Evolutionary conservation across 495 filamentous ascomycete species (phyloP), one percentile per base, ranked within the genome.

Genomic region (Polyplosphaeria fusca): DNA sequence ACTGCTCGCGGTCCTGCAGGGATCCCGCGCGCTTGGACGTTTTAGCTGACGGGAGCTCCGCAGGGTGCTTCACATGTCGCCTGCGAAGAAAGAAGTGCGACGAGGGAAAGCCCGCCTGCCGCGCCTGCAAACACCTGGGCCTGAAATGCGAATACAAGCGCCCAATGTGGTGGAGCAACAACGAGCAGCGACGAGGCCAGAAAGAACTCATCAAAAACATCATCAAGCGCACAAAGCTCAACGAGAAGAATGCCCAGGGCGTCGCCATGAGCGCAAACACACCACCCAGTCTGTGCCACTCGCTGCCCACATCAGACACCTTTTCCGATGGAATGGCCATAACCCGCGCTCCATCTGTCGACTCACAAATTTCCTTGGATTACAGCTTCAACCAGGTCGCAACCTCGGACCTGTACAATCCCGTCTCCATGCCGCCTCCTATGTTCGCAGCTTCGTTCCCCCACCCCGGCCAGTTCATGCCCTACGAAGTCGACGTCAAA

Each of bases 21-120:
- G 63, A 55, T 66, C 46, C 47, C 51, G 30, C 58, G 63, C n/a
- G n/a, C n/a, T 60, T 66, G 61, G 65, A 48, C 46, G 47, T 19
- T 56, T 47, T 56, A 40, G 53, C 64, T 70, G 57, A 70, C 69
- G 23, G 37, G 40, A 24, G 35, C 59, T 60, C 45, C 55, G 26
- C 71, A 97, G 93, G 93, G 45, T 98, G 93, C 81, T 98, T 92
- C 73, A 97, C 92, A 50, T 98, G 93, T 77, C 86, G 93, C 66
- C 73, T 98, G 58, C 84, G 93, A 68, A 74, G 93, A 65, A 96
- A 98, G 81, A 98, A 98, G 82, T 97, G 93, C 74, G 92, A 98
- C 68, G 93, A 98, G 73, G 86, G 84, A 49, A 87, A 87, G 64
- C 87, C 89, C 32, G 76, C 82, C 59, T 98, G 93, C 76, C 82